Evolutionary conservation across 1,284 basidiomycete genomes (phyloP), one percentile per base, ranked within the genome.

Genomic region (Stygiomarasmius scandens): DNA sequence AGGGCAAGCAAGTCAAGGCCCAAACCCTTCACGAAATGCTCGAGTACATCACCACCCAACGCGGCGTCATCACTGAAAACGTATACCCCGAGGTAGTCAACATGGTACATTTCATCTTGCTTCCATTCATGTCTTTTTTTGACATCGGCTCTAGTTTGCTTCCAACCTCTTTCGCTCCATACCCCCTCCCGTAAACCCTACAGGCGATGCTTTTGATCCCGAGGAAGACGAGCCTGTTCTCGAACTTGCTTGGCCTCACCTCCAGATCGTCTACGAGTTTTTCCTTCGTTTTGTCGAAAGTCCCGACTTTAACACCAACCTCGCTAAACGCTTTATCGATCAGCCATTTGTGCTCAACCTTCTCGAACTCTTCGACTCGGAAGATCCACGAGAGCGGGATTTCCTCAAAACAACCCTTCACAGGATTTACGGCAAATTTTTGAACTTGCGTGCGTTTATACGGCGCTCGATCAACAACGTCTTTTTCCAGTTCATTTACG

Each of bases 261-360:
- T 99, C 56, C 96, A 99, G 76, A 96, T 99, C 64, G 97, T 99
- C 53, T 99, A 99, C 77, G 97, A 99, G 75, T 98, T 99, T 77
- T 99, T 99, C 87, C 87, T 99, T 36, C 93, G 97, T 55, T 99
- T 99, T 69, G 93, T 99, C 60, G 97, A 99, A 76, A 94, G 90
- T 68, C 92, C 93, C 11, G 97, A 99, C 72, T 98, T 99, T 80
- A 98, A 98, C 82, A 96, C 95, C 65, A 98, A 98, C 72, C 78
- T 97, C 61, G 97, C 97, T 56, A 99, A 98, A 76, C 91, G 93
- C 58, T 98, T 95, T 76, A 96, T 99, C 71, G 97, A 99, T 72
- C 97, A 98, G 70, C 78, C 85, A 48, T 99, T 99, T 73, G 95
- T 99, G 4, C 82, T 99, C 58, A 94, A 95, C 74, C 86, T 99